Evolutionary conservation across 1,284 basidiomycete species (phyloP).

Genomic region (Tilletiaria anomala): DNA sequence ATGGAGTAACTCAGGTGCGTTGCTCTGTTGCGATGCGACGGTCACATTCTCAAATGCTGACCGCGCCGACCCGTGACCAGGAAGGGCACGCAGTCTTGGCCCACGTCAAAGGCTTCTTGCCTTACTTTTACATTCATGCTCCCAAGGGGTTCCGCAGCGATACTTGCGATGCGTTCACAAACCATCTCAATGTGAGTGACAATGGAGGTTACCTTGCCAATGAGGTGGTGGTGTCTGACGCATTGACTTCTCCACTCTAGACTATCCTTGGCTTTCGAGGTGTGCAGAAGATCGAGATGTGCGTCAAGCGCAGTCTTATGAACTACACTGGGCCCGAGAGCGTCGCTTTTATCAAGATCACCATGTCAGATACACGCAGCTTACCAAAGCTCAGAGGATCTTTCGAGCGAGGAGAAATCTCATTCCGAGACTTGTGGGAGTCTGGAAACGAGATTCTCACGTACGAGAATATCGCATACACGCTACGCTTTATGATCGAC

Average conservation of each 20-base stretch:
- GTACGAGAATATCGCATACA: conserved; percentile 38
- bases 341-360: conserved; percentile 35
- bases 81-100: conserved; percentile 33
- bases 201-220: background rate
- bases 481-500: conserved; percentile 39
- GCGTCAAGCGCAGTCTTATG: conserved; percentile 33
- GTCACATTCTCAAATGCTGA: background rate
- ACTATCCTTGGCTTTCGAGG: conserved; percentile 15
- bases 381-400: conserved; percentile 28
- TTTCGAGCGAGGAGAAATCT: conserved; percentile 34
- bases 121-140: conserved; percentile 36
- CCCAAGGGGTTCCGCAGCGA: conserved; percentile 27
- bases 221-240: background rate
- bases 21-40: background rate
- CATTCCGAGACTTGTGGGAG: conserved; percentile 32
- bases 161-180: conserved; percentile 30
- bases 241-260: background rate
- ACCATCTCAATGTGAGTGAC: conserved; percentile 25
- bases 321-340: conserved; percentile 30
- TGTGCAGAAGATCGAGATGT: conserved; percentile 18
- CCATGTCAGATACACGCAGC: conserved; percentile 23
- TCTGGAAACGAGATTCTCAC: conserved; percentile 23
- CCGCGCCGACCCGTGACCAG: background rate
- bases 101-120: conserved; percentile 37
- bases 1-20: conserved; percentile 21